Conservation (phyloP, 2,329 filamentous ascomycete genomes). For the Colletotrichum lupini region DNA sequence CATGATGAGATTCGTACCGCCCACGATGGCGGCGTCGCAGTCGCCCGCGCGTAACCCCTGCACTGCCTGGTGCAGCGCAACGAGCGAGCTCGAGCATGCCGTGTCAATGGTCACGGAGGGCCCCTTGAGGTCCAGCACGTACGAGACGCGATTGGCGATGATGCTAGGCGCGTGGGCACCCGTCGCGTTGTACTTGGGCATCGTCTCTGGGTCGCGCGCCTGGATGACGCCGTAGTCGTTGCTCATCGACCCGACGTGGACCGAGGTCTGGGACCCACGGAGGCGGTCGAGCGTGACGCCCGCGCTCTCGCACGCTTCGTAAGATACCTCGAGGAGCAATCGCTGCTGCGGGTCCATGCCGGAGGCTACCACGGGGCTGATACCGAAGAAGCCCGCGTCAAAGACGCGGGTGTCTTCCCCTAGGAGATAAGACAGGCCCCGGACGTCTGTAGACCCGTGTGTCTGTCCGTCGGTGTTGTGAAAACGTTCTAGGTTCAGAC, state of each 20-base stretch:
- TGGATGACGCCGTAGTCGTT: neutral
- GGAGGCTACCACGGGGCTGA: constrained; percentile 35
- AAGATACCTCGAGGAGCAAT: constrained; percentile 41
- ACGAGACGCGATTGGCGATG: constrained; percentile 56
- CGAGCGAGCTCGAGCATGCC: constrained; percentile 56
- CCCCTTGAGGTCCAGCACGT: constrained; percentile 58
- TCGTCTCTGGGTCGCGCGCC: constrained; percentile 4
- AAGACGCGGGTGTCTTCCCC: constrained; percentile 38
- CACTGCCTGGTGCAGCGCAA: constrained; percentile 53
- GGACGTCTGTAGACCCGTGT: neutral
- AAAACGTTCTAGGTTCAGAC: constrained; percentile 39
- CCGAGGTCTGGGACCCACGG: constrained; percentile 15
- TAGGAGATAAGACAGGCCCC: neutral
- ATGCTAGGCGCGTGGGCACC: constrained; percentile 52
- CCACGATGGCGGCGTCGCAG: constrained; percentile 41
- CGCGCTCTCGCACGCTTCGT: constrained; percentile 44
- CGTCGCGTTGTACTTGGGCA: constrained; percentile 51
- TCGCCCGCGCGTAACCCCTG: constrained; percentile 48
- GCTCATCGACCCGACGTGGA: neutral
- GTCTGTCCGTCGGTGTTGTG: constrained; percentile 35
- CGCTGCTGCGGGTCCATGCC: constrained; percentile 46
- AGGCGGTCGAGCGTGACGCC: constrained; percentile 32
- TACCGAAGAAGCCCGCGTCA: constrained; percentile 41
- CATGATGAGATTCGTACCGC: constrained; percentile 40
- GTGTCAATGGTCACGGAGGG: constrained; percentile 62